Conservation (phyloP, 2,329 filamentous ascomycete genomes). For the Fusarium musae region DNA sequence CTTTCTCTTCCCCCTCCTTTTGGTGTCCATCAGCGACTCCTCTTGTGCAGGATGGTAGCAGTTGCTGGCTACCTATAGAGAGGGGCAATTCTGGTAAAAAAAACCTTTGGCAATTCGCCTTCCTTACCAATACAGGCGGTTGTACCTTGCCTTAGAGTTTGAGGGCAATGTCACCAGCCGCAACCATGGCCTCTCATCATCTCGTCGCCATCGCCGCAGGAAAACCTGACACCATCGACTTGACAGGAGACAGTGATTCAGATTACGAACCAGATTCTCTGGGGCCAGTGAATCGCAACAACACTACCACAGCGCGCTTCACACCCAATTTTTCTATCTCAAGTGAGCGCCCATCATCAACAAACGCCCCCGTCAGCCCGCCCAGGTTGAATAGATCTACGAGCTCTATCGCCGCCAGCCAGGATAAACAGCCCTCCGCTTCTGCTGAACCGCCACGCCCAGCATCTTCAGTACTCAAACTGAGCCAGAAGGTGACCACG, state of each 20-base stretch:
- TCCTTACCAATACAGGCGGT: not conserved
- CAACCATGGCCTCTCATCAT: constrained; percentile 20
- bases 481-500: constrained; percentile 18
- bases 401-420: constrained; percentile 8
- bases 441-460: constrained; percentile 5
- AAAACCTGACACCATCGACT: constrained; percentile 26
- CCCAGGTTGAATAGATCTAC: constrained; percentile 42
- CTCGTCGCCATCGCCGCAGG: constrained; percentile 10
- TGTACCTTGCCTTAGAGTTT: constrained; percentile 24
- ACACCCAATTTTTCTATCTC: constrained; percentile 10
- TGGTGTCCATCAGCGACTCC: not conserved
- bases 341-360: constrained; percentile 18
- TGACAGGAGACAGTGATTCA: constrained; percentile 30
- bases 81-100: constrained; percentile 44
- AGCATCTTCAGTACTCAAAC: not conserved
- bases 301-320: constrained; percentile 21
- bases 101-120: constrained; percentile 36
- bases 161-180: constrained; percentile 31
- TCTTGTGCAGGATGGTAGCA: constrained; percentile 41
- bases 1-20: not conserved
- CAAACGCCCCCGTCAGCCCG: constrained; percentile 44
- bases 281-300: not conserved
- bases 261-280: not conserved
- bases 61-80: constrained; percentile 32
- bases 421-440: not conserved